These are phyloP conservation scores for Cochlearia excelsa DNA, from an alignment of 345 rosid genomes.

Conservation along the genomic window DNA sequence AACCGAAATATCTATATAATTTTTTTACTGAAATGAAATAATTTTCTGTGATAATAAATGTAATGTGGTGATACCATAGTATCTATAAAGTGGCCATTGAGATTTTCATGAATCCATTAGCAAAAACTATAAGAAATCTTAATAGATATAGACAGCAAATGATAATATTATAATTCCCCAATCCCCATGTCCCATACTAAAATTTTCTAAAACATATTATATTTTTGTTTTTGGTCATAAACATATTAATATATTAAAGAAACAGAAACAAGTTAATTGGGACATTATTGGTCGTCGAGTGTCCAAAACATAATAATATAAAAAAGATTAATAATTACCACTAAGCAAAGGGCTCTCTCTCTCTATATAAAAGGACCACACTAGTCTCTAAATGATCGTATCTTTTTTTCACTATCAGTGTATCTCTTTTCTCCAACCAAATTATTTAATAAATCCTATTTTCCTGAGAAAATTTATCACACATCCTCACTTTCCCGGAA, in stretches of 20 bases:
- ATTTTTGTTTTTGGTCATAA: too few relatives aligned
- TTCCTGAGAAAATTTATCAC: slow-evolving; percentile 1
- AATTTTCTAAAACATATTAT: too few relatives aligned
- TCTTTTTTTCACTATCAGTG: too few relatives aligned
- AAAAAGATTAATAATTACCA: too few relatives aligned
- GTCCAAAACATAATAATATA: too few relatives aligned
- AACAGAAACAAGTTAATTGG: not conserved
- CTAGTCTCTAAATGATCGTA: too few relatives aligned
- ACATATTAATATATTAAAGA: not conserved
- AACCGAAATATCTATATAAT: slow-evolving; percentile 1
- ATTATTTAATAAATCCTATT: not conserved
- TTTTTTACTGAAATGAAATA: not conserved
- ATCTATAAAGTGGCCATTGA: not conserved
- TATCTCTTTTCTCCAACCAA: not conserved
- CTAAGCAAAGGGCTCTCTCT: too few relatives aligned
- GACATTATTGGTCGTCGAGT: too few relatives aligned
- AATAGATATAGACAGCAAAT: slow-evolving; percentile 9
- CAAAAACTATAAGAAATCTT: slow-evolving; percentile 3
- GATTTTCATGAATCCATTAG: not conserved
- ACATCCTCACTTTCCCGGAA: slow-evolving; percentile 24
- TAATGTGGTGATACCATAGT: not conserved
- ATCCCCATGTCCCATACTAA: too few relatives aligned
- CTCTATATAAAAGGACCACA: too few relatives aligned
- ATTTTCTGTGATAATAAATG: not conserved
- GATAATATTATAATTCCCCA: not conserved